These are phyloP conservation scores for Hydrangea macrophylla DNA, from an alignment of 148 eudicot species.

Conservation along the genomic window DNA sequence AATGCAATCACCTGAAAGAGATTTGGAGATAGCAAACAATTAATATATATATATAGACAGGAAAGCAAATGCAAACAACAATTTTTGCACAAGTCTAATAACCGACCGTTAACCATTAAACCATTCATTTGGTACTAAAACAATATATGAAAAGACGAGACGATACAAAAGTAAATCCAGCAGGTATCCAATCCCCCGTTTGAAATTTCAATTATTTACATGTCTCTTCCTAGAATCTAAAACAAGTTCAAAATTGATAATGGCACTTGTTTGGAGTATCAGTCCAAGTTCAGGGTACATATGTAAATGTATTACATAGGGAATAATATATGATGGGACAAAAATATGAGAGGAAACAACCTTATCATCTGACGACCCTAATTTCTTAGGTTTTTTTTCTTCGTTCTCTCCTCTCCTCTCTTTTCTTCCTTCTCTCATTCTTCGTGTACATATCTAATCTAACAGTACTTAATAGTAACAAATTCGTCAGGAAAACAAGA, in stretches of 20 bases:
- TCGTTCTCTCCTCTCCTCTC: too few species aligned
- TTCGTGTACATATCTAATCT: too few species aligned
- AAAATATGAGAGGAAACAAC: too few species aligned
- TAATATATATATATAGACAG: background rate
- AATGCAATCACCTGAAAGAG: slow-evolving; percentile 76
- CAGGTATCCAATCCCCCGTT: background rate
- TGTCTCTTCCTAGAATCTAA: background rate
- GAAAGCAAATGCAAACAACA: background rate
- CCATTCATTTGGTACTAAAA: background rate
- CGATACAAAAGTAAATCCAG: background rate
- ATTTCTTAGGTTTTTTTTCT: too few species aligned
- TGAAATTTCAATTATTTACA: background rate
- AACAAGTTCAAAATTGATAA: too few species aligned
- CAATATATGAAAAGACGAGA: background rate
- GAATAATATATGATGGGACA: too few species aligned
- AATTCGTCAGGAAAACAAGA: background rate
- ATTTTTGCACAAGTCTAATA: background rate
- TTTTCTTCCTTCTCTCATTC: too few species aligned
- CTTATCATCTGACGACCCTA: too few species aligned
- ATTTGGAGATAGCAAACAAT: background rate
- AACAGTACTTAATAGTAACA: background rate
- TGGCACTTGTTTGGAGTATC: too few species aligned
- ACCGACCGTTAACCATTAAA: background rate
- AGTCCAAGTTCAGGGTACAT: too few species aligned
- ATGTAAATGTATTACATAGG: too few species aligned